phyloP scores from a whole-genome alignment of 2,329 filamentous ascomycete species.

The Diaporthe caulivora region DNA sequence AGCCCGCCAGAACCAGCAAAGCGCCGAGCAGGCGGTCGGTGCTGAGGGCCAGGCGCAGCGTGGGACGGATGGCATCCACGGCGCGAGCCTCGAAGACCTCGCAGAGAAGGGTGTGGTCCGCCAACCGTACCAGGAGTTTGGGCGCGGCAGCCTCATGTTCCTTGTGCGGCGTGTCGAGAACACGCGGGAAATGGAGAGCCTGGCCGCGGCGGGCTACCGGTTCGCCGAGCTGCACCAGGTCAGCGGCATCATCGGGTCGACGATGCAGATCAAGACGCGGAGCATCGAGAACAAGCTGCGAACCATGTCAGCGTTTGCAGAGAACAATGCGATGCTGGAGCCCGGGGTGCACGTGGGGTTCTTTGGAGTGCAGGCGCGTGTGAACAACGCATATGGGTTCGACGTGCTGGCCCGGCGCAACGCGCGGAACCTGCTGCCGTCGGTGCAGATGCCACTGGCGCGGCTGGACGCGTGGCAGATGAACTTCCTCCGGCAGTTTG shows the following conservation, averaged over 20 bases:
- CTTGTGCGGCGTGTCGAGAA: conserved; percentile 74
- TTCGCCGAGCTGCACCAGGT: conserved; percentile 81
- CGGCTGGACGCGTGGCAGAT: conserved; percentile 67
- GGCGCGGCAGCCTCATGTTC: conserved; percentile 84
- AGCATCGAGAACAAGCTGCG: conserved; percentile 73
- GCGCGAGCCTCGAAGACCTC: conserved; percentile 46
- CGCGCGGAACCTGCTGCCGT: conserved; percentile 71
- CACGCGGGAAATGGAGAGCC: conserved; percentile 69
- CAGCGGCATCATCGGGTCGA: conserved; percentile 74
- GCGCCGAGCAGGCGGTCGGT: conserved; percentile 22
- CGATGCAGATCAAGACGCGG: conserved; percentile 77
- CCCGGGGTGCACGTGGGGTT: conserved; percentile 69
- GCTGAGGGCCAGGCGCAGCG: conserved; percentile 32
- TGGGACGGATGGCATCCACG: conserved; percentile 20
- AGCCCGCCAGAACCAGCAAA: conserved; percentile 27
- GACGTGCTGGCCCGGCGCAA: conserved; percentile 71
- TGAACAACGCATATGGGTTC: conserved; percentile 65
- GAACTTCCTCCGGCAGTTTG: conserved; percentile 65
- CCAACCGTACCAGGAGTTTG: conserved; percentile 54
- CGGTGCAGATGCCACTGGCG: conserved; percentile 64
- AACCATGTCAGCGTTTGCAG: conserved; percentile 72
- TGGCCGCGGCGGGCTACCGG: conserved; percentile 81
- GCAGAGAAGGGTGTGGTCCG: conserved; percentile 56
- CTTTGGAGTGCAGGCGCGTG: conserved; percentile 67
- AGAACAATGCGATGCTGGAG: conserved; percentile 58